Evolutionary conservation across 2,329 filamentous ascomycete species (phyloP).

Genomic region (Helotiales sp.): DNA sequence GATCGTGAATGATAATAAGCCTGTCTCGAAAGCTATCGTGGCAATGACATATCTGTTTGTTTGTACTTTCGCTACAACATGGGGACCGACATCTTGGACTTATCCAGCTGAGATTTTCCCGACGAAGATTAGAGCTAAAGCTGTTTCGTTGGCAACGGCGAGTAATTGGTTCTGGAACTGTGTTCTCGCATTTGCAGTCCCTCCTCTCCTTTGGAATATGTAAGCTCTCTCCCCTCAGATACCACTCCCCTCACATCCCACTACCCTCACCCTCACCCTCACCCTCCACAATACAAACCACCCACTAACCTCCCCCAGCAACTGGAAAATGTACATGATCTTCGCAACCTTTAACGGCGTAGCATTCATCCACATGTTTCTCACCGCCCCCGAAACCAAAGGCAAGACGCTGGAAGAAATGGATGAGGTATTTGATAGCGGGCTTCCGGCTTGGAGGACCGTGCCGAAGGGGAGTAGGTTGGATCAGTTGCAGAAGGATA

Average conservation of each 20-base stretch:
- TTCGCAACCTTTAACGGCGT: slow-evolving; percentile 71
- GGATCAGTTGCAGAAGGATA: slow-evolving; percentile 48
- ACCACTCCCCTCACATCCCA: no score
- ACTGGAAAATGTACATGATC: slow-evolving; percentile 69
- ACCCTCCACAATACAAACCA: background rate
- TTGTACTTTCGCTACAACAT: slow-evolving; percentile 64
- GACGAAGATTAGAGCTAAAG: slow-evolving; percentile 69
- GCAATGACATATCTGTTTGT: slow-evolving; percentile 74
- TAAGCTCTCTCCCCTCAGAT: slow-evolving; percentile 11
- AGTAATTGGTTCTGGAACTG: slow-evolving; percentile 79
- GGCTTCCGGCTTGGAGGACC: slow-evolving; percentile 58
- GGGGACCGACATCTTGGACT: slow-evolving; percentile 49
- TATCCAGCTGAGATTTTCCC: slow-evolving; percentile 71
- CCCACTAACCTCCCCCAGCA: slow-evolving; percentile 31
- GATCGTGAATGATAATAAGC: slow-evolving; percentile 51
- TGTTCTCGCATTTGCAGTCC: slow-evolving; percentile 54
- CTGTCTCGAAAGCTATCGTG: slow-evolving; percentile 62
- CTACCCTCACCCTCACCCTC: background rate
- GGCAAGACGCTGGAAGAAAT: slow-evolving; percentile 77
- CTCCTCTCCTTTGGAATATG: slow-evolving; percentile 52
- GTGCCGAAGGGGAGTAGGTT: slow-evolving; percentile 43
- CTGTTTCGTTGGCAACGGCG: slow-evolving; percentile 71
- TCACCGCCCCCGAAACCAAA: slow-evolving; percentile 67
- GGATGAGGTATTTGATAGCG: slow-evolving; percentile 68
- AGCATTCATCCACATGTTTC: slow-evolving; percentile 68